These are phyloP conservation scores for Gautieria morchelliformis DNA, from an alignment of 768 basidiomycete genomes.

Conservation along the genomic window DNA sequence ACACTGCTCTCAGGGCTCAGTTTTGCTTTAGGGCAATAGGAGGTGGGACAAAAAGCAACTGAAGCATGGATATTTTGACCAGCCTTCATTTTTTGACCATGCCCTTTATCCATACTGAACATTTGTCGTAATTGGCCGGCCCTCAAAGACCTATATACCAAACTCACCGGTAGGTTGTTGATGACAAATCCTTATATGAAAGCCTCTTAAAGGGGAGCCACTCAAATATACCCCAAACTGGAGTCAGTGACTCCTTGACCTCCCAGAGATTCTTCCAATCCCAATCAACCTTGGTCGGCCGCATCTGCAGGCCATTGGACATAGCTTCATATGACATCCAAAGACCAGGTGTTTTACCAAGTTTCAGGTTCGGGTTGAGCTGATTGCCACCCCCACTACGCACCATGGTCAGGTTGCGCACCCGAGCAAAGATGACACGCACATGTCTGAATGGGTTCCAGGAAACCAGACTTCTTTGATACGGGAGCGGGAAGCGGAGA, in stretches of 20 bases:
- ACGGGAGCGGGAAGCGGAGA: background rate
- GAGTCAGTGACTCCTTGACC: background rate
- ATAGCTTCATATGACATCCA: constrained; percentile 27
- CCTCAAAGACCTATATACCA: background rate
- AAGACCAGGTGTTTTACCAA: constrained; percentile 14
- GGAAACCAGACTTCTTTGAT: constrained; percentile 37
- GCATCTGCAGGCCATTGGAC: constrained; percentile 18
- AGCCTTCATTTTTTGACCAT: constrained; percentile 8
- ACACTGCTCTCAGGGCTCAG: no score
- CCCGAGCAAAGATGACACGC: constrained; percentile 6
- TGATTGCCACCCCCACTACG: constrained; percentile 16
- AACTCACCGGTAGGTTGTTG: background rate
- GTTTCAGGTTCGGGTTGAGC: constrained; percentile 4
- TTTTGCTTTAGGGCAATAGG: no score
- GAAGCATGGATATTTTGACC: constrained; percentile 13
- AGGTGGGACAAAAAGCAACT: no score
- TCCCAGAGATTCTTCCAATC: background rate
- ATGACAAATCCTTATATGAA: background rate
- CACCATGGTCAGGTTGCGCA: background rate
- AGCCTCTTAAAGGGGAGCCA: background rate
- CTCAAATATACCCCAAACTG: background rate
- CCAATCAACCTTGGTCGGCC: constrained; percentile 2
- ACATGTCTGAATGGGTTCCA: constrained; percentile 32
- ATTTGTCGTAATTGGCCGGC: background rate
- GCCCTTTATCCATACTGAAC: no score